Base-by-base conservation (phyloP, 2,329 filamentous ascomycete species). In the Coleophoma crateriformis region DNA sequence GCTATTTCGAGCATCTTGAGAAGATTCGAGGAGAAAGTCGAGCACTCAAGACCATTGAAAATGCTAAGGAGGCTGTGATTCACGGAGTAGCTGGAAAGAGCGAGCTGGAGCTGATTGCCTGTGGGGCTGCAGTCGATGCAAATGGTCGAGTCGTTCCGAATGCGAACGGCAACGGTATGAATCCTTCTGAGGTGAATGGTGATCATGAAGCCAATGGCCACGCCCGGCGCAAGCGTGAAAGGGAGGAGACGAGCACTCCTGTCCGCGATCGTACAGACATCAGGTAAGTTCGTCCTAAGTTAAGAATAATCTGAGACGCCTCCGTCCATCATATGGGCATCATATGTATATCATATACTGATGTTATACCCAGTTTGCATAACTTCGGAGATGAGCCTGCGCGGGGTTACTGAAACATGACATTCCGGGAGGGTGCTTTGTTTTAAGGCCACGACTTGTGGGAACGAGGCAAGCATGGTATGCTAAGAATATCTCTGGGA, bases 1-100 rank as follows among this genome's bases (percentile, higher is more conserved):
- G 79, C 35, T 96, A 96, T 70, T 94, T 96, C 58, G 82, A 88
- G 57, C 88, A 90, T 61, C 75, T 95, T 5, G 85, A 88, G 68
- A 73, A 77, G 51, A 69, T 90, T 15, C 77, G 88, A 47, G 87
- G 85, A 43, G 84, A 88, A 66, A 85, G 80, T 54, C 75, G 78
- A 54, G 87, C 87, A 68, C 65, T 80, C 55, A 87, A 87, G 67
- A 76, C 82, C 15, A 68, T 86, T 55, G 79, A 85, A 59, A 78
- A 73, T 42, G 84, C 84, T 4, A 76, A 82, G 57, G 75, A 84
- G 55, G 82, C 82, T 4, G 79, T 87, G 14, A 67, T 81, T n/a
- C 73, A 81, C 45, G 83, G 84, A 11, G 71, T 77, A 33, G 83
- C 83, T 39, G 78, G 76, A 50, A 72, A 79, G 47, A 72, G 73